Percentiles rank a stretch among this genome's conserved stretches.
phyloP scores from a whole-genome alignment of 805 yeast species.

The Saccharomycopsis fermentans region DNA sequence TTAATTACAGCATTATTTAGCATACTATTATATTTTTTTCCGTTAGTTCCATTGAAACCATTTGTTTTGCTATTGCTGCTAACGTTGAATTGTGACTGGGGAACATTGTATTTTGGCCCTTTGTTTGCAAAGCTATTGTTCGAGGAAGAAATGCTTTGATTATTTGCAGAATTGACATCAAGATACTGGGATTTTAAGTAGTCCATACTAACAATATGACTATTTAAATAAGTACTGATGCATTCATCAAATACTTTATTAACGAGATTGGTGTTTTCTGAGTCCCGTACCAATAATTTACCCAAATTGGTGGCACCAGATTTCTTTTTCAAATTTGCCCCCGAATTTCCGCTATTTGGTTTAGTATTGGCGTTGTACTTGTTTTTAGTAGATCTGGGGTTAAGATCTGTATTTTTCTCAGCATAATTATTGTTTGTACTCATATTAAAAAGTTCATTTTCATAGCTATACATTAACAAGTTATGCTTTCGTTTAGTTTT shows the following conservation, averaged over 20 bases:
- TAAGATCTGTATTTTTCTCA: not conserved
- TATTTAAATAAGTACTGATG: not conserved
- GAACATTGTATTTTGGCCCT: not conserved
- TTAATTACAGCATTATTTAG: not conserved
- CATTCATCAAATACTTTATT: slow-evolving; percentile 8
- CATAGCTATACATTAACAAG: slow-evolving; percentile 14
- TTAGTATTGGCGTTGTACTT: not conserved
- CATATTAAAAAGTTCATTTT: slow-evolving; percentile 8
- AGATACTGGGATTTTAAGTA: not conserved
- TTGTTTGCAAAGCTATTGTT: not conserved
- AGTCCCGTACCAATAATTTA: slow-evolving; percentile 6
- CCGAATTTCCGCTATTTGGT: not conserved
- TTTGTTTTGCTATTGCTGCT: not conserved
- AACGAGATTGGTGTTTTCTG: slow-evolving; percentile 13
- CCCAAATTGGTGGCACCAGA: slow-evolving; percentile 8
- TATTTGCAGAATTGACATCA: not conserved
- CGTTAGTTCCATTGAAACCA: not conserved
- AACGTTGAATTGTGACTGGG: not conserved
- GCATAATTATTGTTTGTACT: not conserved
- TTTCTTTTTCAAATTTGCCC: slow-evolving; percentile 6
- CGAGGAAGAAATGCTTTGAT: not conserved
- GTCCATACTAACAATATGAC: not conserved
- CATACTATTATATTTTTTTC: not conserved
- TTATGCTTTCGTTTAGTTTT: slow-evolving; percentile 9
- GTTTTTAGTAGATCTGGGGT: not conserved